Percentiles rank a stretch among this genome's conserved stretches.
These are phyloP conservation scores for Pisolithus sp. DNA, from an alignment of 768 basidiomycete species.

Conservation along the genomic window DNA sequence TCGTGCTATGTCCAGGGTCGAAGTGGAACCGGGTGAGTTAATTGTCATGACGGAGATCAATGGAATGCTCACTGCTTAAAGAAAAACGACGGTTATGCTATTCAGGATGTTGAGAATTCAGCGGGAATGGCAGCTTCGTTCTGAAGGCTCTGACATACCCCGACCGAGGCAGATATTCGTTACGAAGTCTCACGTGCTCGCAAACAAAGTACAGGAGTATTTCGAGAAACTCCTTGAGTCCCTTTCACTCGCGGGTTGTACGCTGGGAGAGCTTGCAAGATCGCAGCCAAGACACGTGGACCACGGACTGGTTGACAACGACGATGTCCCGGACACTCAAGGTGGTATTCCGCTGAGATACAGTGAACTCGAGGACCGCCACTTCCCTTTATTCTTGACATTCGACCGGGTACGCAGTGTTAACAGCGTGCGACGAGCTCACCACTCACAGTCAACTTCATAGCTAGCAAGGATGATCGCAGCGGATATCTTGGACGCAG, in stretches of 20 bases:
- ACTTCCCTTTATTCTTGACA: slow-evolving; percentile 69
- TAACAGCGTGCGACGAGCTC: not conserved
- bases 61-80: too few species aligned
- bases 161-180: too few species aligned
- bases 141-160: too few species aligned
- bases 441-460: not conserved
- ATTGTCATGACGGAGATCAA: too few species aligned
- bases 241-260: slow-evolving; percentile 29
- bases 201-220: too few species aligned
- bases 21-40: too few species aligned
- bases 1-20: too few species aligned
- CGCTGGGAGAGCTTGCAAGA: slow-evolving; percentile 33
- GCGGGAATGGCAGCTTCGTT: too few species aligned
- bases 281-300: slow-evolving; percentile 17
- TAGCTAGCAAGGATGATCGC: slow-evolving; percentile 25
- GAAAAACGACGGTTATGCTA: too few species aligned
- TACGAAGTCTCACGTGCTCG: too few species aligned
- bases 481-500: slow-evolving; percentile 11
- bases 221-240: slow-evolving; percentile 44
- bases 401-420: too few species aligned
- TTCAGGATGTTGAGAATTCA: too few species aligned
- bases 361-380: slow-evolving; percentile 47
- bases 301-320: slow-evolving; percentile 28
- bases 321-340: slow-evolving; percentile 30
- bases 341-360: slow-evolving; percentile 37